These are phyloP conservation scores for Taiwanofungus camphoratus DNA, from an alignment of 1,284 basidiomycete species.

Conservation along the genomic window DNA sequence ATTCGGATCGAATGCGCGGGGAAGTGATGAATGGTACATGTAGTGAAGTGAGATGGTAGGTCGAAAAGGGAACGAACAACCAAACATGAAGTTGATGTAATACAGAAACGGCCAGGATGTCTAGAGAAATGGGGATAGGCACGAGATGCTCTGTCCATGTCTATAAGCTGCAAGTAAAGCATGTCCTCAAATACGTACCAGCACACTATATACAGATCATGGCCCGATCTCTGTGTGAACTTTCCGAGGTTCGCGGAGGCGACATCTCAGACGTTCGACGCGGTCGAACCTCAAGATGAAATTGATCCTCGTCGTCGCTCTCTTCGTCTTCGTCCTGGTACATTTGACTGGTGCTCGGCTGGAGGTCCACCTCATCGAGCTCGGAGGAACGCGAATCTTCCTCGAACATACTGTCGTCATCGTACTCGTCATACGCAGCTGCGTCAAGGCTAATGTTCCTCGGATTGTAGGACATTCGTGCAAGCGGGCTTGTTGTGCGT, in stretches of 20 bases:
- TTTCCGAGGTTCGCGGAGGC: slow-evolving; percentile 17
- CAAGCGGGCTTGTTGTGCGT: slow-evolving; percentile 36
- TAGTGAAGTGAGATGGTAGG: slow-evolving; percentile 2
- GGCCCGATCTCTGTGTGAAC: slow-evolving; percentile 17
- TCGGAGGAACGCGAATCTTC: slow-evolving; percentile 9
- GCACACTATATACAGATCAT: slow-evolving; percentile 21
- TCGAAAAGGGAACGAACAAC: not conserved
- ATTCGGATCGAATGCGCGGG: slow-evolving; percentile 9
- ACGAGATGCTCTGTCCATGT: slow-evolving; percentile 15
- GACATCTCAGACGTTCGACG: slow-evolving; percentile 23
- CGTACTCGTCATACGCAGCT: slow-evolving; percentile 11
- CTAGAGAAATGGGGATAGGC: slow-evolving; percentile 3
- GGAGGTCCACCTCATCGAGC: slow-evolving; percentile 16
- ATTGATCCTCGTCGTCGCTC: slow-evolving; percentile 22
- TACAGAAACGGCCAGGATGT: slow-evolving; percentile 4
- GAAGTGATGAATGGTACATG: slow-evolving; percentile 1
- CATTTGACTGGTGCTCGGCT: slow-evolving; percentile 28
- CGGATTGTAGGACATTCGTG: slow-evolving; percentile 28
- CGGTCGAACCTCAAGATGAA: slow-evolving; percentile 26
- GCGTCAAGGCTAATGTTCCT: slow-evolving; percentile 22
- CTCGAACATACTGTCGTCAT: slow-evolving; percentile 19
- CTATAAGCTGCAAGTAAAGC: slow-evolving; percentile 15
- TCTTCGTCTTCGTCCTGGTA: slow-evolving; percentile 34
- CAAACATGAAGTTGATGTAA: slow-evolving; percentile 1
- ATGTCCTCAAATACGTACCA: slow-evolving; percentile 14